These are phyloP conservation scores for Coniochaeta sp. DNA, from an alignment of 2,329 filamentous ascomycete genomes.

Conservation along the genomic window DNA sequence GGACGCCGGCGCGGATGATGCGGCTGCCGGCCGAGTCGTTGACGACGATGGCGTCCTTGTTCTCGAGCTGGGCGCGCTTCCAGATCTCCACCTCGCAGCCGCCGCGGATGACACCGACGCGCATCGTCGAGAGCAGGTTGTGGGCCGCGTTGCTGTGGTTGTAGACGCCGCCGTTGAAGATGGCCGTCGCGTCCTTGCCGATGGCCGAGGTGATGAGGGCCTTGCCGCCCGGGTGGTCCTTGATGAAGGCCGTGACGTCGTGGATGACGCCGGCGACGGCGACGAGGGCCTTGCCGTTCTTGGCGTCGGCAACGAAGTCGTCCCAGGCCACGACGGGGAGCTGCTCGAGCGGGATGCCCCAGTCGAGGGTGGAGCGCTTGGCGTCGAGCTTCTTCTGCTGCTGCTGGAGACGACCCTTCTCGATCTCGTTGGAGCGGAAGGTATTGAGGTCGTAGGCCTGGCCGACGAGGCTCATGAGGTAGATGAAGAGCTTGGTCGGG, in stretches of 20 bases:
- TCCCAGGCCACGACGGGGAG: conserved; percentile 83
- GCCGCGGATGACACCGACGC: conserved; percentile 77
- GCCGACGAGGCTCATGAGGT: conserved; percentile 75
- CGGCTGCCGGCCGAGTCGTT: conserved; percentile 76
- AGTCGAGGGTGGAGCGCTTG: conserved; percentile 75
- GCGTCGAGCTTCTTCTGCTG: conserved; percentile 89
- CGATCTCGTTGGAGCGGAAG: conserved; percentile 87
- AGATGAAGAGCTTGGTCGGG: conserved; percentile 86
- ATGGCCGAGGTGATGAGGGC: conserved; percentile 76
- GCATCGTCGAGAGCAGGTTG: conserved; percentile 83
- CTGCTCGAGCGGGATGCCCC: conserved; percentile 79
- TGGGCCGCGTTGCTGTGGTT: conserved; percentile 85
- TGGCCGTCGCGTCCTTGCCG: conserved; percentile 82
- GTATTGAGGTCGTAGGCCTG: conserved; percentile 84
- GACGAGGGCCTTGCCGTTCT: conserved; percentile 70
- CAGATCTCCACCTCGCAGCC: conserved; percentile 89
- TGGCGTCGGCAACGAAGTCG: conserved; percentile 70
- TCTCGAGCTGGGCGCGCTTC: conserved; percentile 79
- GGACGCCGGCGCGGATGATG: conserved; percentile 78
- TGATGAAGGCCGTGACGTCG: conserved; percentile 77
- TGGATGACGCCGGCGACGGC: conserved; percentile 80
- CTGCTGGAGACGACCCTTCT: conserved; percentile 85
- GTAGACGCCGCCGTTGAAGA: conserved; percentile 90
- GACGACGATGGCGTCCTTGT: conserved; percentile 73
- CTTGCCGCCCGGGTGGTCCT: conserved; percentile 85